phyloP scores from a whole-genome alignment of 2,329 filamentous ascomycete species.

The Macrophomina tecta region DNA sequence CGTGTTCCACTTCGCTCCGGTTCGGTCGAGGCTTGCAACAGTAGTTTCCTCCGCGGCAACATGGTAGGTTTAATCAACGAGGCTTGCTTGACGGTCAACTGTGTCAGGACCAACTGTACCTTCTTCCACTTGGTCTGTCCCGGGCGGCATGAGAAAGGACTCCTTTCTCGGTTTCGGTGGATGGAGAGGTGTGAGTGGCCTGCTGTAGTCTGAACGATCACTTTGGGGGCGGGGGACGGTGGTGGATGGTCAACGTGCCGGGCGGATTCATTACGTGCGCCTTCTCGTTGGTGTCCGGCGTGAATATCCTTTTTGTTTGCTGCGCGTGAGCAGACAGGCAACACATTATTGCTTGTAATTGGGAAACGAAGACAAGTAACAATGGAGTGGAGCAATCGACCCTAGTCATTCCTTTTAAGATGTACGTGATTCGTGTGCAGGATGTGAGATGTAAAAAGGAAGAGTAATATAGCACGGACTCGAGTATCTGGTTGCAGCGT shows the following conservation, averaged over 20 bases:
- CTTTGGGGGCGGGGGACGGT: background rate
- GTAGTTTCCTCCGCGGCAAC: constrained; percentile 40
- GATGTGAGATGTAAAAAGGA: background rate
- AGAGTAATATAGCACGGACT: background rate
- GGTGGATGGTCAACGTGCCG: background rate
- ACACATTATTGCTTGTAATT: background rate
- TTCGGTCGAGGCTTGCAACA: constrained; percentile 81
- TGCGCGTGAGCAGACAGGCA: background rate
- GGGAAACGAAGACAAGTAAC: background rate
- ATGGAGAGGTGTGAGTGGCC: background rate
- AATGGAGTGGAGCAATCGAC: background rate
- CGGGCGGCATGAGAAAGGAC: background rate
- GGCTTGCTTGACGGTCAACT: constrained; percentile 73
- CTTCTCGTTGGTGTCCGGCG: constrained; percentile 4
- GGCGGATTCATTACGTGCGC: background rate
- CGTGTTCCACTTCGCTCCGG: constrained; percentile 61
- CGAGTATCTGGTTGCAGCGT: background rate
- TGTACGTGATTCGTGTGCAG: no score
- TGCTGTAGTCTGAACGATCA: background rate
- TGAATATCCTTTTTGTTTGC: background rate
- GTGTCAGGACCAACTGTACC: constrained; percentile 88
- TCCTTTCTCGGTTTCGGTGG: no score
- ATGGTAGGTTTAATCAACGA: no score
- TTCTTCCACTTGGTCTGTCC: constrained; percentile 70
- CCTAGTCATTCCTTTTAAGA: no score